Evolutionary conservation across 352 stramenopile species (phyloP), one percentile per base, ranked within the genome.

Genomic region (Phytophthora vignae): DNA sequence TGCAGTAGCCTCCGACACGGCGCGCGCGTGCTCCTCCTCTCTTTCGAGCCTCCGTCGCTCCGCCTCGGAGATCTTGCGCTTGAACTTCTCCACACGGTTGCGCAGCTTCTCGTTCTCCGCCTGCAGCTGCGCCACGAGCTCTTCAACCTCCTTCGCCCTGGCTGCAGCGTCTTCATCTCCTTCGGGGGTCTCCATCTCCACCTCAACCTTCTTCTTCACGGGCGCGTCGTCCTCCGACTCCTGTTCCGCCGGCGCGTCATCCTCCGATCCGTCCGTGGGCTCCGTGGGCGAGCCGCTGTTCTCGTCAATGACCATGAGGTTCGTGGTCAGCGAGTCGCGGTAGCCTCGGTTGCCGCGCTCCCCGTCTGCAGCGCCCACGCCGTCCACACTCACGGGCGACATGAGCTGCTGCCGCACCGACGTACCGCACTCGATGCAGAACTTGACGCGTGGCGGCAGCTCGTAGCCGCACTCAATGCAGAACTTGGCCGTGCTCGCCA

Each of bases 391-490:
- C 1, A 81, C 74, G 1, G 87, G 87, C 0, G 87, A 94, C 36
- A 89, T 52, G 12, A 91, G 12, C 55, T 87, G 83, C 44, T 81
- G 76, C 2, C 81, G 70, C 42, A 93, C 86, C 1, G 84, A 80
- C 4, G 88, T 93, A 15, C 89, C 89, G 57, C 89, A 96, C 60
- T 96, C 87, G 63, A 96, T 96, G 53, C 89, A 96, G 22, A 96
- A 94, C 63, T 96, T 96, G 27, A 96, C 89, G 29, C 82, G 75
- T 17, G 77, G 74, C 10, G 87, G 84, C 53, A 96, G 62, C 22
- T 96, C 89, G 55, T 96, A 88, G 44, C 89, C 89, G 66, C 89
- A 96, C 61, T 96, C 89, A 54, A 96, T 90, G 58, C 86, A 94
- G 59, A 94, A 94, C 69, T 94, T 94, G 67, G 79, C 71, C n/a